A percentile compares a stretch with the other conserved stretches of the same genome.
Conservation (phyloP, 2,329 filamentous ascomycete genomes). For the Aspergillus glaucus region DNA sequence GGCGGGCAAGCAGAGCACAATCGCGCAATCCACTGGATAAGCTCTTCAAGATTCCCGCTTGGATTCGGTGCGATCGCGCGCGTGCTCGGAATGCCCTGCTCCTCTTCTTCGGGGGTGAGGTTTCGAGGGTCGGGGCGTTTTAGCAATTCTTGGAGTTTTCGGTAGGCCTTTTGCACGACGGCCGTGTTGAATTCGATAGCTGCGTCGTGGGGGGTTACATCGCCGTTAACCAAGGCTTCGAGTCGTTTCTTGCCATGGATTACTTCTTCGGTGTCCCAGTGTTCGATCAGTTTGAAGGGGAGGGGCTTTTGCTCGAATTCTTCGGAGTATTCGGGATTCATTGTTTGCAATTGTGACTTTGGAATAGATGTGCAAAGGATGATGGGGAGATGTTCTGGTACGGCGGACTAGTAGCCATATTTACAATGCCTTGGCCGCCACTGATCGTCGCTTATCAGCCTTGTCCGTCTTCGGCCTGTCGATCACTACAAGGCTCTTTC, state of each 20-base stretch:
- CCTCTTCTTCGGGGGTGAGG: neutral
- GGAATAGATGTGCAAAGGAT: neutral
- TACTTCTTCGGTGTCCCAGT: neutral
- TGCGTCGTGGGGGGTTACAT: neutral
- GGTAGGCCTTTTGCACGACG: neutral
- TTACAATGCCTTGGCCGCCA: too few relatives aligned
- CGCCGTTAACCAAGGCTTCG: neutral
- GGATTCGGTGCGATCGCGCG: neutral
- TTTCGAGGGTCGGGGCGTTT: neutral
- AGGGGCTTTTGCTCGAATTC: neutral
- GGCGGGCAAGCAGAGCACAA: neutral
- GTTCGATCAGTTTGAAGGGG: neutral
- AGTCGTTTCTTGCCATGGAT: neutral
- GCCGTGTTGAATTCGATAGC: neutral
- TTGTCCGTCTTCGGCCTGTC: too few relatives aligned
- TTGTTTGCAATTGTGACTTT: neutral
- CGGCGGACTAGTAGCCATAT: neutral
- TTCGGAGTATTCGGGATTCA: neutral
- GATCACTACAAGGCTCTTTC: too few relatives aligned
- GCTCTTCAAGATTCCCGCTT: neutral
- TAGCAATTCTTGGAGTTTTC: neutral
- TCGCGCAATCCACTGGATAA: neutral
- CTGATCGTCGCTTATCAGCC: too few relatives aligned
- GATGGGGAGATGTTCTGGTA: neutral
- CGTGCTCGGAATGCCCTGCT: neutral